Conservation (phyloP, 2,329 filamentous ascomycete species). For the Chrysoporthe austroafricana region DNA sequence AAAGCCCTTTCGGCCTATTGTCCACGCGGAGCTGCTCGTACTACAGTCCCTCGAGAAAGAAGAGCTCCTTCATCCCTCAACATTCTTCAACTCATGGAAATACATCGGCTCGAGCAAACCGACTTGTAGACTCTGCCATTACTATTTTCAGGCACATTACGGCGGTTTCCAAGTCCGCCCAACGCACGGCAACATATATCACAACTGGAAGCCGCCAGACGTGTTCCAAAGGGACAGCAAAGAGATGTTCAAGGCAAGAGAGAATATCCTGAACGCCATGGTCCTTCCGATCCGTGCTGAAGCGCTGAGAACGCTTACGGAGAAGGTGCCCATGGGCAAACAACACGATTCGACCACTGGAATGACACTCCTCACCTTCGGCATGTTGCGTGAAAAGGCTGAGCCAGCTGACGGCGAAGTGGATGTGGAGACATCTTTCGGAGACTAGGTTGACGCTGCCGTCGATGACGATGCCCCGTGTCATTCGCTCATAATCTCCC, state of each 20-base stretch:
- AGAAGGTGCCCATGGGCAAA: conserved; percentile 14
- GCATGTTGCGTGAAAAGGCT: not conserved
- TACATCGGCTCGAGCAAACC: conserved; percentile 36
- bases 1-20: conserved; percentile 24
- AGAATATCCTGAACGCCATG: conserved; percentile 14
- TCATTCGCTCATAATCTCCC: not conserved
- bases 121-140: conserved; percentile 32
- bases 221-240: conserved; percentile 17
- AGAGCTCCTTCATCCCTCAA: conserved; percentile 8
- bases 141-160: conserved; percentile 30
- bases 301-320: conserved; percentile 11
- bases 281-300: conserved; percentile 10
- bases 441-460: not conserved
- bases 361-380: not conserved
- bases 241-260: conserved; percentile 28
- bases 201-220: conserved; percentile 31
- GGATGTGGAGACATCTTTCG: conserved; percentile 10
- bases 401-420: not conserved
- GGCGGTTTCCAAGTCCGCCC: conserved; percentile 25
- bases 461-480: not conserved
- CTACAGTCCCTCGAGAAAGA: conserved; percentile 27
- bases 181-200: conserved; percentile 32
- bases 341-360: conserved; percentile 20
- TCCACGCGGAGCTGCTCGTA: conserved; percentile 32
- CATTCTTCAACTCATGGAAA: conserved; percentile 32